phyloP scores from a whole-genome alignment of 2,329 filamentous ascomycete species.

The Bisporella sp. region DNA sequence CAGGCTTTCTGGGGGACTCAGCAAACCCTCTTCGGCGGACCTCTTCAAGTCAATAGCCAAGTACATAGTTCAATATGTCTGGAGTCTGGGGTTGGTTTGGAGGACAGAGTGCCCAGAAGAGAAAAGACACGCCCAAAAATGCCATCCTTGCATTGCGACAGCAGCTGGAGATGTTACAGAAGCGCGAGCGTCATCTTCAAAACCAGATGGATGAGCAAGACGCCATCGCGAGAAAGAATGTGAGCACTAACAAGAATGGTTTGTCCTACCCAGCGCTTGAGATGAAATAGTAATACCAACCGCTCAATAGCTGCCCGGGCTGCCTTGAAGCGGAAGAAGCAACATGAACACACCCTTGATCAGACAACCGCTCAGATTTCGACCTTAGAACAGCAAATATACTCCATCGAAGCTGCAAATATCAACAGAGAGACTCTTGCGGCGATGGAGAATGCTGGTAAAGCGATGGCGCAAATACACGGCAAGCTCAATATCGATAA shows the following conservation, averaged over 20 bases:
- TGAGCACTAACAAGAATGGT: slow-evolving; percentile 88
- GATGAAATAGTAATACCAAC: background rate
- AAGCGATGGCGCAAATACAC: slow-evolving; percentile 91
- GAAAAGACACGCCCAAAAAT: slow-evolving; percentile 93
- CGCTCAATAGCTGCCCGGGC: slow-evolving; percentile 68
- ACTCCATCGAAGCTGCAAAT: slow-evolving; percentile 94
- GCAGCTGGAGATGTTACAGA: slow-evolving; percentile 96
- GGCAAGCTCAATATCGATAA: slow-evolving; percentile 86
- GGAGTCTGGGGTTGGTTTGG: slow-evolving; percentile 88
- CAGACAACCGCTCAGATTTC: slow-evolving; percentile 86
- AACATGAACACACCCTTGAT: slow-evolving; percentile 83
- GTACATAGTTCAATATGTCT: slow-evolving; percentile 42
- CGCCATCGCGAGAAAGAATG: slow-evolving; percentile 78
- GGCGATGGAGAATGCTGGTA: slow-evolving; percentile 85
- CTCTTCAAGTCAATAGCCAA: background rate
- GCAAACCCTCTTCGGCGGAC: too few relatives aligned
- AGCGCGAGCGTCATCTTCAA: slow-evolving; percentile 86
- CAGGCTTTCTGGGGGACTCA: too few relatives aligned
- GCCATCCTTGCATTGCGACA: slow-evolving; percentile 82
- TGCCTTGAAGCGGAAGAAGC: slow-evolving; percentile 89
- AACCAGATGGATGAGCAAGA: slow-evolving; percentile 93
- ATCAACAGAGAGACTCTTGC: slow-evolving; percentile 96
- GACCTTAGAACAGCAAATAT: slow-evolving; percentile 91
- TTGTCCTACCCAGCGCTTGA: slow-evolving; percentile 28
- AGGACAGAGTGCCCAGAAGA: slow-evolving; percentile 72